Conservation (phyloP, 805 yeast species). For the Pichia nakasei region DNA sequence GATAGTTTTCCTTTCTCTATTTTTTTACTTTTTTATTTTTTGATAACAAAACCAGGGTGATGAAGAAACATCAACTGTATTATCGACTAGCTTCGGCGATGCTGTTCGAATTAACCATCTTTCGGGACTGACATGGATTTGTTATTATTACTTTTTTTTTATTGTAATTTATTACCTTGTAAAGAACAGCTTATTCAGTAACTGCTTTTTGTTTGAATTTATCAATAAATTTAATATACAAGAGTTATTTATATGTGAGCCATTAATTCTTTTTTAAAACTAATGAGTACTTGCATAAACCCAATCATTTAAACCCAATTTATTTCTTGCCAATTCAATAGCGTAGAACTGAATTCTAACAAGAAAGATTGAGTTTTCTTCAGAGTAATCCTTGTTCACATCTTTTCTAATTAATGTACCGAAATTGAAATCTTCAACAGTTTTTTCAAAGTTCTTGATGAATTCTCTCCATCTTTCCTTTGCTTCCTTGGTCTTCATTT, state of each 20-base stretch:
- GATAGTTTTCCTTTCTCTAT: neutral
- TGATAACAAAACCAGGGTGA: conserved; percentile 7
- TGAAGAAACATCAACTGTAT: conserved; percentile 13
- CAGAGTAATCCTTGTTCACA: conserved; percentile 64
- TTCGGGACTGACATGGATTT: conserved; percentile 17
- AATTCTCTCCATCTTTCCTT: conserved; percentile 88
- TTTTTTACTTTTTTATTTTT: neutral
- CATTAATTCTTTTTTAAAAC: neutral
- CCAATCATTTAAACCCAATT: conserved; percentile 90
- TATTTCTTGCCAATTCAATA: conserved; percentile 89
- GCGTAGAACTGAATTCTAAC: conserved; percentile 95
- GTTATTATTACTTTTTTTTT: neutral
- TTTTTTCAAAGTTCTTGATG: conserved; percentile 71
- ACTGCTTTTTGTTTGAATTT: neutral
- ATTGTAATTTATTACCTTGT: neutral
- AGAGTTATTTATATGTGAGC: too few relatives aligned
- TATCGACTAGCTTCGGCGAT: conserved; percentile 20
- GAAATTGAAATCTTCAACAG: conserved; percentile 83
- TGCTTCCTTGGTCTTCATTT: conserved; percentile 69
- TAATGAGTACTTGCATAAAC: conserved; percentile 27
- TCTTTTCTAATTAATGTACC: conserved; percentile 87
- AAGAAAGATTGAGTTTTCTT: conserved; percentile 77
- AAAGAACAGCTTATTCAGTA: too few relatives aligned
- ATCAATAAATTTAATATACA: neutral
- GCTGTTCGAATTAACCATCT: conserved; percentile 18